A percentile compares a stretch with the other conserved stretches of the same genome.
Conservation (phyloP, 129 eudicot genomes). For the Cynara cardunculus region DNA sequence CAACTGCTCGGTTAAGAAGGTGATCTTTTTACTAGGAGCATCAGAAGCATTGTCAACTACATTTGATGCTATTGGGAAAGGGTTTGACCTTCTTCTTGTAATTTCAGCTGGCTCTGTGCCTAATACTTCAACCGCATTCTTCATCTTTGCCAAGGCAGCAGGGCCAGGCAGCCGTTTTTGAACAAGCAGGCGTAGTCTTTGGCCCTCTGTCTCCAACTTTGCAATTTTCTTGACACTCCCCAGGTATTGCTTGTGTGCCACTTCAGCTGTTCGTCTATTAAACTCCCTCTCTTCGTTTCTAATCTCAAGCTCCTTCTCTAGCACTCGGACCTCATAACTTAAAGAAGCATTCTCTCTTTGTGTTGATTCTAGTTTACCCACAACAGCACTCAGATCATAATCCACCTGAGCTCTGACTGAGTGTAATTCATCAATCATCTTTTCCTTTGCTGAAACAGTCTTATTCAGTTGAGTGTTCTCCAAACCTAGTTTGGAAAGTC, state of each 20-base stretch:
- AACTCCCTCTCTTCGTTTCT: conserved; percentile 85
- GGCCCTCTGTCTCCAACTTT: conserved; percentile 72
- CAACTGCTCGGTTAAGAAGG: conserved; percentile 52
- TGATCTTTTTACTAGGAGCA: conserved; percentile 44
- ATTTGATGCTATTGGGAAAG: conserved; percentile 32
- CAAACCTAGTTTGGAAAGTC: conserved; percentile 37
- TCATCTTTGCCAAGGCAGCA: conserved; percentile 77
- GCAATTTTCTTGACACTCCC: conserved; percentile 74
- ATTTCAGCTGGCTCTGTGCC: conserved; percentile 32
- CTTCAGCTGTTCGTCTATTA: conserved; percentile 59
- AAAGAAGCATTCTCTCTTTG: conserved; percentile 75
- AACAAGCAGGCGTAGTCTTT: conserved; percentile 72
- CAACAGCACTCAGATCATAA: conserved; percentile 44
- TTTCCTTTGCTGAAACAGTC: conserved; percentile 56
- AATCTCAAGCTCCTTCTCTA: conserved; percentile 82
- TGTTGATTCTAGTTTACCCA: conserved; percentile 47
- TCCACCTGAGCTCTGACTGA: conserved; percentile 44
- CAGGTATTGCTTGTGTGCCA: conserved; percentile 63
- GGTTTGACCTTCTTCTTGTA: conserved; percentile 54
- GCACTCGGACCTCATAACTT: conserved; percentile 67
- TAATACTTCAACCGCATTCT: conserved; percentile 48
- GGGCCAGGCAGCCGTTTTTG: conserved; percentile 80
- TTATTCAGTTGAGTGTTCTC: conserved; percentile 58
- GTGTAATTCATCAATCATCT: conserved; percentile 45
- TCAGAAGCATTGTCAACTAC: conserved; percentile 47